Base-by-base conservation (phyloP, 805 yeast genomes). In the Barnettozyma californica region DNA sequence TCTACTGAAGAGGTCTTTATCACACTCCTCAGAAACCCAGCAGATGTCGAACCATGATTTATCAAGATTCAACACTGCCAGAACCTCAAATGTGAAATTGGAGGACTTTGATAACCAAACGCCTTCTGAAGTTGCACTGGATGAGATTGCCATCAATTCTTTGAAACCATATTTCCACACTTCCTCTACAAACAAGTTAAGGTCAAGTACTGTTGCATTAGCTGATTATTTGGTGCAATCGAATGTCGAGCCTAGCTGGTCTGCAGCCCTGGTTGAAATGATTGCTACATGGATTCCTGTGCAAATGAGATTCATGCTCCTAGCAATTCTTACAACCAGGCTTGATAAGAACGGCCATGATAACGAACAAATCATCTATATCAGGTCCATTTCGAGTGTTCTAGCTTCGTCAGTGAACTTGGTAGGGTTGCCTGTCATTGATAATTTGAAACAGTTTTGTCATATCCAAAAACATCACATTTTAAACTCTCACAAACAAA, bases 381-480 rank as follows among this genome's bases (percentile, higher is more conserved):
- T 83, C 26, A 65, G 66, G 42, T 63, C 76, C 47, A 69, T 81
- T 8, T 67, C 81, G 9, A 82, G 83, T 11, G 67, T 89, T 27
- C 70, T 91, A n/a, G 74, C 84, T 1, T 83, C 94, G 0, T 82
- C 83, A 36, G 88, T 88, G 38, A 88, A 85, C 62, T 80, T 92
- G 75, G 84, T 90, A 52, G 97, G 97, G 0, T 69, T 94, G 41
- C 85, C 96, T 10, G 86, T 90, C 6, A 73, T 89, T 35, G 98
- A 91, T 62, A 76, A 87, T 35, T 73, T 86, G 62, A 79, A 82
- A 52, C 80, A 76, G 48, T 60, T 86, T 7, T 64, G 85, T 39
- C 61, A 66, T 10, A 69, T 80, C 42, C 87, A 84, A 57, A 59
- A 62, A 10, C 49, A 55, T 14, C 50, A 58, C 39, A 52, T 64